These are phyloP conservation scores for Acidiella bohemica DNA, from an alignment of 495 filamentous ascomycete species.

Conservation along the genomic window DNA sequence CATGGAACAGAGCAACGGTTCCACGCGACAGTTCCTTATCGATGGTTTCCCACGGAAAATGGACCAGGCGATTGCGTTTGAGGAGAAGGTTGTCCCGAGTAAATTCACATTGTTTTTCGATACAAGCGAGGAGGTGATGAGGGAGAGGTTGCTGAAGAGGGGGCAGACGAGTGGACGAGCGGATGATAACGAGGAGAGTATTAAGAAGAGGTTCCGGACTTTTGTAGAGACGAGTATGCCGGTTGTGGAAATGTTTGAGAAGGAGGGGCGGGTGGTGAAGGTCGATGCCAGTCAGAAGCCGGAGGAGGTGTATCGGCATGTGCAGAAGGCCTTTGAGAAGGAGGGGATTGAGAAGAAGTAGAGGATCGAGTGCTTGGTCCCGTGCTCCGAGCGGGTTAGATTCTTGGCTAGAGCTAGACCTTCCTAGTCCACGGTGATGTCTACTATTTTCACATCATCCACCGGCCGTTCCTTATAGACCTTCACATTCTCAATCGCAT, in stretches of 20 bases:
- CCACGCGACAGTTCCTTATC: slow-evolving; percentile 65
- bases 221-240: slow-evolving; percentile 96
- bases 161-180: slow-evolving; percentile 81
- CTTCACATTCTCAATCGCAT: slow-evolving; percentile 85
- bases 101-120: slow-evolving; percentile 81
- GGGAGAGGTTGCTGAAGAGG: slow-evolving; percentile 65
- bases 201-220: slow-evolving; percentile 85
- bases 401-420: no score
- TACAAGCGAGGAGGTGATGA: slow-evolving; percentile 79
- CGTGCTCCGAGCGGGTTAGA: no score
- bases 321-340: slow-evolving; percentile 41
- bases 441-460: slow-evolving; percentile 95
- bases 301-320: slow-evolving; percentile 61
- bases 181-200: slow-evolving; percentile 90
- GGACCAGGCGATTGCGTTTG: slow-evolving; percentile 89
- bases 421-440: slow-evolving; percentile 38
- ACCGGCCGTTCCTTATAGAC: slow-evolving; percentile 94
- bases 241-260: slow-evolving; percentile 74
- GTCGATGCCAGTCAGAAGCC: slow-evolving; percentile 52
- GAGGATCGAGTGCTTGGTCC: no score
- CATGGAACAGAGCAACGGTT: slow-evolving; percentile 33
- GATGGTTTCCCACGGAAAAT: slow-evolving; percentile 94
- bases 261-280: slow-evolving; percentile 62
- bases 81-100: slow-evolving; percentile 71
- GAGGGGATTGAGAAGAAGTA: slow-evolving; percentile 30